Base-by-base conservation (phyloP, 2,329 filamentous ascomycete genomes). In the Colletotrichum cuscutae region DNA sequence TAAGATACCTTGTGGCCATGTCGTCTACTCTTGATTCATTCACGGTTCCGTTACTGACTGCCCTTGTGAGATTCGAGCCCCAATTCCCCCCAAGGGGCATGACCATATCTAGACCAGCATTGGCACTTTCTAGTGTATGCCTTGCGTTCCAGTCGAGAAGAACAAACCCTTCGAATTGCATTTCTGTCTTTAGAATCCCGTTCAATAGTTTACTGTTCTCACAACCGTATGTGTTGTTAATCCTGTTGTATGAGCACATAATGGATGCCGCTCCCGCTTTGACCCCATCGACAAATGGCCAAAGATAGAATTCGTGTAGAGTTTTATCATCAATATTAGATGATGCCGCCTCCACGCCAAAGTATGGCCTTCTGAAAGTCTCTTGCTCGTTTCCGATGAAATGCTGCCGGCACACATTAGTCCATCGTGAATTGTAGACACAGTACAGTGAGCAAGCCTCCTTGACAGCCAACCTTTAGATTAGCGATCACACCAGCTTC, bases 351-450 rank as follows among this genome's bases (percentile, higher is more conserved):
- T 91, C 88, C 8, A 68, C 69, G 11, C 76, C 79, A 8, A 65
- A 88, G 2, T 79, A 77, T 11, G 68, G 93, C 88, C 83, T 92
- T 84, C 87, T 93, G 88, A 86, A 83, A 3, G 84, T 91, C 80
- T 97, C 94, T 80, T 97, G 95, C 81, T 97, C 94, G 75, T 86
- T 95, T 63, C 84, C 89, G 15, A 95, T 85, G 57, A 87, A 94
- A 77, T 96, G 94, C 84, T 95, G 91, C 7, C 87, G 88, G 79
- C 88, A 90, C 72, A 22, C n/a, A 22, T 68, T 22, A 67, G 42
- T 7, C 35, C 5, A 37, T 37, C 35, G 13, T 32, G 7, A 13
- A 22, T 32, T 19, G 15, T 19, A 12, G 4, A 19, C 11, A 35
- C 1, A 5, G 59, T n/a, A 8, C 8, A 37, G 12, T 13, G 35